A percentile compares a stretch with the other conserved stretches of the same genome.
phyloP scores from a whole-genome alignment of 108 stramenopile genomes.

The Epithemia pelagica region DNA sequence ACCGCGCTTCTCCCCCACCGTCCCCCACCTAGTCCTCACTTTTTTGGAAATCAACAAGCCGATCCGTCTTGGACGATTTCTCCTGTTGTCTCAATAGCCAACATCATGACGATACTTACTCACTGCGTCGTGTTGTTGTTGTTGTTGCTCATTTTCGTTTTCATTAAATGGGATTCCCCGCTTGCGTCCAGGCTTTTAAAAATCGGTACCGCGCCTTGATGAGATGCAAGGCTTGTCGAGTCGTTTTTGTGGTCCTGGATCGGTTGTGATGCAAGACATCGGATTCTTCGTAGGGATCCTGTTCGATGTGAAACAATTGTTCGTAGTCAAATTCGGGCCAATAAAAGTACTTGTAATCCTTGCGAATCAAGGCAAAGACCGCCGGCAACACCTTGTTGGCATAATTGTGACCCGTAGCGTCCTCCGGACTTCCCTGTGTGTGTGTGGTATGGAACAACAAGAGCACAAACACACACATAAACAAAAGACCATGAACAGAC shows the following conservation, averaged over 20 bases:
- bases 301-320: slow-evolving; percentile 65
- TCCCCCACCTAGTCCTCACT: too few relatives aligned
- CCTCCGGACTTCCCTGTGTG: slow-evolving; percentile 16
- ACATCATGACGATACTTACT: too few relatives aligned
- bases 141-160: too few relatives aligned
- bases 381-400: slow-evolving; percentile 40
- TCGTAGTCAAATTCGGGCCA: slow-evolving; percentile 75
- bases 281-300: slow-evolving; percentile 69
- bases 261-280: slow-evolving; percentile 58
- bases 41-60: too few relatives aligned
- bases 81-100: too few relatives aligned
- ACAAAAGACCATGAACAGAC: not conserved
- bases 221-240: slow-evolving; percentile 13
- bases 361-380: slow-evolving; percentile 70
- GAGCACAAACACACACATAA: not conserved
- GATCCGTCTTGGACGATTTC: too few relatives aligned
- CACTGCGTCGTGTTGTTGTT: too few relatives aligned
- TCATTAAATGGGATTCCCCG: not conserved
- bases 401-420: slow-evolving; percentile 20
- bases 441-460: not conserved
- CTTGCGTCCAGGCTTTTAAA: slow-evolving; percentile 26
- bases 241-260: slow-evolving; percentile 13
- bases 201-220: slow-evolving; percentile 20
- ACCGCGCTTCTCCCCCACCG: too few relatives aligned
- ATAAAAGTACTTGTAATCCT: slow-evolving; percentile 65